Evolutionary conservation across 768 basidiomycete genomes (phyloP).

Genomic region (Suillus subluteus): DNA sequence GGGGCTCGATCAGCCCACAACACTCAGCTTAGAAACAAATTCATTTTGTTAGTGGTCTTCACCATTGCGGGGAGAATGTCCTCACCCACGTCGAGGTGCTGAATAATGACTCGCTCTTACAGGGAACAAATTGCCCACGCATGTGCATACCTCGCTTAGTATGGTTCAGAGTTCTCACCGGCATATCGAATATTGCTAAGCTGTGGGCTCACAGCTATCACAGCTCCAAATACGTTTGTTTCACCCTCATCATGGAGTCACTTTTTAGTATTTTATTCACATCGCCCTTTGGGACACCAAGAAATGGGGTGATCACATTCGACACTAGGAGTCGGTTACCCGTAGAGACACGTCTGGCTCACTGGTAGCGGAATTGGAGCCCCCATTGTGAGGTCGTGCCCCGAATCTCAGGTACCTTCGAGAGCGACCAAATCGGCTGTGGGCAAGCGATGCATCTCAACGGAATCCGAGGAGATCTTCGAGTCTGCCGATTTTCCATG

Average conservation of each 20-base stretch:
- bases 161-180: conserved; percentile 1
- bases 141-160: not conserved
- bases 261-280: not conserved
- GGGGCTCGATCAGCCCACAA: not conserved
- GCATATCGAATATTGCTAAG: not conserved
- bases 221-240: not conserved
- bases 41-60: not conserved
- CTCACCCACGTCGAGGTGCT: conserved; percentile 15
- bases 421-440: not conserved
- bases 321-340: not conserved
- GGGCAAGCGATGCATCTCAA: not conserved
- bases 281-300: not conserved
- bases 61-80: conserved; percentile 18
- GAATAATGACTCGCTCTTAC: conserved; percentile 13
- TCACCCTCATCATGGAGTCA: not conserved
- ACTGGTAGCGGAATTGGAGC: not conserved
- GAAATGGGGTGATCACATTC: not conserved
- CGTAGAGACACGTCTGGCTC: not conserved
- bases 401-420: not conserved
- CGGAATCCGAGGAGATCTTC: not conserved
- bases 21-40: conserved; percentile 12
- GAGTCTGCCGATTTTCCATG: not conserved
- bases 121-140: conserved; percentile 3
- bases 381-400: not conserved
- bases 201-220: not conserved